phyloP scores from a whole-genome alignment of 768 basidiomycete genomes.

The Pleurotus sapidus region DNA sequence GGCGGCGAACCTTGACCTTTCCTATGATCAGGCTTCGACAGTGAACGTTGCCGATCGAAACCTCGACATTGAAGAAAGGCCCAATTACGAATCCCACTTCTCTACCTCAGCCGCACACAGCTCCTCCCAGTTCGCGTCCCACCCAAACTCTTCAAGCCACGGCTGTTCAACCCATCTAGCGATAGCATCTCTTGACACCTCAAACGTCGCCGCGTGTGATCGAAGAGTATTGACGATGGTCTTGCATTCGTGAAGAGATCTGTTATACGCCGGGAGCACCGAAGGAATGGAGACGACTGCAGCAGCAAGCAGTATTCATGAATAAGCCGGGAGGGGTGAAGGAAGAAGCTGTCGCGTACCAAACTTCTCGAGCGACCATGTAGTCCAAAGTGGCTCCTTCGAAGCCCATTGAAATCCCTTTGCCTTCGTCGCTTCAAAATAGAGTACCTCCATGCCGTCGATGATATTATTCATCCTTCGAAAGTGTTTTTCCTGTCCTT shows the following conservation, averaged over 20 bases:
- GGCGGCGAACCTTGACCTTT: too few relatives aligned
- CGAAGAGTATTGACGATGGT: constrained; percentile 57
- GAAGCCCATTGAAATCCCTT: constrained; percentile 74
- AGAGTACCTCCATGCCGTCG: constrained; percentile 60
- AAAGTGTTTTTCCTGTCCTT: constrained; percentile 64
- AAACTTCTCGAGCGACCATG: constrained; percentile 80
- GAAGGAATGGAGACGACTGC: constrained; percentile 54
- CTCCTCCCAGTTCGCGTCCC: constrained; percentile 76
- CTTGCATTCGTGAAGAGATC: constrained; percentile 55
- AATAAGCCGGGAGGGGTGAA: constrained; percentile 1
- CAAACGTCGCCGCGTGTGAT: constrained; percentile 66
- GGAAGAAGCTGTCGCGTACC: constrained; percentile 36
- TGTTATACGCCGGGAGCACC: constrained; percentile 63
- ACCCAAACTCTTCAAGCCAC: constrained; percentile 62
- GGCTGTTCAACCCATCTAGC: constrained; percentile 70
- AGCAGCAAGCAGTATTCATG: not conserved
- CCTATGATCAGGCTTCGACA: too few relatives aligned
- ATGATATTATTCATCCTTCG: constrained; percentile 59
- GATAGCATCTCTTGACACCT: constrained; percentile 56
- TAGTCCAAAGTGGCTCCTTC: constrained; percentile 74
- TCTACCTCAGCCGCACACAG: constrained; percentile 76
- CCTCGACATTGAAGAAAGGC: too few relatives aligned
- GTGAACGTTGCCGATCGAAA: too few relatives aligned
- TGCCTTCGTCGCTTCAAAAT: constrained; percentile 65
- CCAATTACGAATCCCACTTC: constrained; percentile 44